These are phyloP conservation scores for Ophiocordyceps camponoti-leonardi DNA, from an alignment of 2,329 filamentous ascomycete genomes.

Conservation along the genomic window DNA sequence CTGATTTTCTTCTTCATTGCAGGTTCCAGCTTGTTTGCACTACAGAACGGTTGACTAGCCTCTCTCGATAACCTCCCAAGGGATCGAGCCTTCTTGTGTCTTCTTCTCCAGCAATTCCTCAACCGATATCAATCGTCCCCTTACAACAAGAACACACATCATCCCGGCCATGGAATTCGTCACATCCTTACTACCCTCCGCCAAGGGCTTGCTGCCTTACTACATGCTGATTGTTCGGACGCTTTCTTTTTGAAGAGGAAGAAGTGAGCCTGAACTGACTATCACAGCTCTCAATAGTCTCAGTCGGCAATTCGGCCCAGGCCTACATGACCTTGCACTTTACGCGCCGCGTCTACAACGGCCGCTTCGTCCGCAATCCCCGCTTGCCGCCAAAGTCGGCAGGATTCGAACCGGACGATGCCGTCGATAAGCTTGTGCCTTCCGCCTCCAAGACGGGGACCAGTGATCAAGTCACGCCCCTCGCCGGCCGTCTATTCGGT, in stretches of 20 bases:
- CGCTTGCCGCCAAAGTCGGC: slow-evolving; percentile 22
- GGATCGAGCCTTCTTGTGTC: not conserved
- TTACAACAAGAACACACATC: not conserved
- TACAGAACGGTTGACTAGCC: no score
- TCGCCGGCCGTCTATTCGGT: slow-evolving; percentile 66
- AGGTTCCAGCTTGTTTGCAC: no score
- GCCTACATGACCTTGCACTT: slow-evolving; percentile 65
- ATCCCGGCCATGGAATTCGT: slow-evolving; percentile 24
- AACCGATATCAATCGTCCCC: not conserved
- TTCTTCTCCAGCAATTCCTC: not conserved
- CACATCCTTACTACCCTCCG: slow-evolving; percentile 25
- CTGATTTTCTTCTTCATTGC: no score
- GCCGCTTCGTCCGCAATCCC: slow-evolving; percentile 36
- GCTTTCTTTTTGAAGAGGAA: not conserved
- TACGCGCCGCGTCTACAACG: slow-evolving; percentile 75
- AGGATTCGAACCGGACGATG: slow-evolving; percentile 32
- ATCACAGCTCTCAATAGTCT: slow-evolving; percentile 59
- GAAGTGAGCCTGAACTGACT: not conserved
- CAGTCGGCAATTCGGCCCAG: slow-evolving; percentile 72
- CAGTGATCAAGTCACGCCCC: slow-evolving; percentile 48
- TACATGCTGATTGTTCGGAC: slow-evolving; percentile 35
- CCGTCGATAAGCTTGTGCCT: slow-evolving; percentile 31
- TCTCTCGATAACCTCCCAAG: no score
- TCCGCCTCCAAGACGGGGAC: slow-evolving; percentile 21
- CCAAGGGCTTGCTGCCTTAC: slow-evolving; percentile 38